phyloP scores from a whole-genome alignment of 2,329 filamentous ascomycete genomes.

The Massarina eburnea region DNA sequence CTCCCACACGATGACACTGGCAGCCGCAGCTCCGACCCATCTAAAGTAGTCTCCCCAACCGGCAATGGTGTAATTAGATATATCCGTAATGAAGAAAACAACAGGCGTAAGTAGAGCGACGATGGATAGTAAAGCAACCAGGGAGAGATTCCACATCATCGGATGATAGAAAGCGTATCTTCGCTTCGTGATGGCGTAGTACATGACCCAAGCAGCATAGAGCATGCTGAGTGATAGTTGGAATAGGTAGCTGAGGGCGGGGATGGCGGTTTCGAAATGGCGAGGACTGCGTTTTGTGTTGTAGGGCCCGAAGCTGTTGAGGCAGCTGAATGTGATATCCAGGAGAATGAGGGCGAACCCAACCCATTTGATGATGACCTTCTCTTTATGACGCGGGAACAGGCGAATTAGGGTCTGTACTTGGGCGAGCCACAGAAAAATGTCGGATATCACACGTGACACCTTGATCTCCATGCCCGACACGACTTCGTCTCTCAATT shows the following conservation, averaged over 20 bases:
- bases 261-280: slow-evolving; percentile 85
- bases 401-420: slow-evolving; percentile 94
- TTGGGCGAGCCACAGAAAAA: slow-evolving; percentile 95
- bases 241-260: slow-evolving; percentile 87
- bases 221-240: slow-evolving; percentile 82
- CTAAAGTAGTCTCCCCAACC: slow-evolving; percentile 94
- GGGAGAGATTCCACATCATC: slow-evolving; percentile 83
- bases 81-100: slow-evolving; percentile 90
- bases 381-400: slow-evolving; percentile 95
- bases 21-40: slow-evolving; percentile 93
- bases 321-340: slow-evolving; percentile 85
- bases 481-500: slow-evolving; percentile 76
- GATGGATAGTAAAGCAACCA: slow-evolving; percentile 78
- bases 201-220: slow-evolving; percentile 92
- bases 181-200: slow-evolving; percentile 89
- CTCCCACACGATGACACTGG: slow-evolving; percentile 97
- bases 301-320: slow-evolving; percentile 76
- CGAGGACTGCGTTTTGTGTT: slow-evolving; percentile 64
- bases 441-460: slow-evolving; percentile 90
- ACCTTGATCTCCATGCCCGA: slow-evolving; percentile 84
- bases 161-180: slow-evolving; percentile 88
- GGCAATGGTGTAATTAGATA: slow-evolving; percentile 79
- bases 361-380: slow-evolving; percentile 98
- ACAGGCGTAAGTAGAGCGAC: slow-evolving; percentile 84
- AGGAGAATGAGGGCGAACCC: slow-evolving; percentile 91